These are phyloP conservation scores for Russula virescens DNA, from an alignment of 768 basidiomycete species.

Conservation along the genomic window DNA sequence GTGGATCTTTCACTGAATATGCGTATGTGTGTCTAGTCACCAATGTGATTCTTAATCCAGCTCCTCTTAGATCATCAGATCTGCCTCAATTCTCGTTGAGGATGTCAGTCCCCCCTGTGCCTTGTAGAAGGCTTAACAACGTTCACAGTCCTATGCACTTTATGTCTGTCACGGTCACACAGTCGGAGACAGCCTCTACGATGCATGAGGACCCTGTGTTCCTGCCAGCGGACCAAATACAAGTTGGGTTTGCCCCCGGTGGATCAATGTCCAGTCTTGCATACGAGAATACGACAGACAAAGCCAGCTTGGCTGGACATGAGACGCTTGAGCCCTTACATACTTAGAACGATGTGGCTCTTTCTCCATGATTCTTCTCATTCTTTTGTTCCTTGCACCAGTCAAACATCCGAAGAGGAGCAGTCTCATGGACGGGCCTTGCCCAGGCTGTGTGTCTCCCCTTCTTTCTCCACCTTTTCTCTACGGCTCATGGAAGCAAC, in stretches of 20 bases:
- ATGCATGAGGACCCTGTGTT: constrained; percentile 1
- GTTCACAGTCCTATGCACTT: background rate
- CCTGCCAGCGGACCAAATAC: background rate
- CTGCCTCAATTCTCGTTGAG: background rate
- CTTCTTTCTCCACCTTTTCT: too few species aligned
- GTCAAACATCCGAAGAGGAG: too few species aligned
- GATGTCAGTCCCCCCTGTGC: background rate
- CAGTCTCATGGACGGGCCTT: too few species aligned
- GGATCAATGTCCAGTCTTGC: background rate
- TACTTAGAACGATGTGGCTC: too few species aligned
- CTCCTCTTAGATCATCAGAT: background rate
- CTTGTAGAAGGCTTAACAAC: background rate
- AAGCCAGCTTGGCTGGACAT: too few species aligned
- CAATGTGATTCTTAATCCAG: too few species aligned
- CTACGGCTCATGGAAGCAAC: too few species aligned
- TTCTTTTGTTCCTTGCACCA: too few species aligned
- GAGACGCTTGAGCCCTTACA: background rate
- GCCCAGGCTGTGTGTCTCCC: too few species aligned
- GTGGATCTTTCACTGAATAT: constrained; percentile 12
- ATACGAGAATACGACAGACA: background rate
- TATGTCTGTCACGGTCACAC: background rate
- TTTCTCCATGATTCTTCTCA: too few species aligned
- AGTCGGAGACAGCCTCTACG: background rate
- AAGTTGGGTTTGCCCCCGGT: constrained; percentile 1
- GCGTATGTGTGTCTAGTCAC: constrained; percentile 2